Evolutionary conservation across 2,329 filamentous ascomycete genomes (phyloP).

Genomic region (Phialocephala subalpina): DNA sequence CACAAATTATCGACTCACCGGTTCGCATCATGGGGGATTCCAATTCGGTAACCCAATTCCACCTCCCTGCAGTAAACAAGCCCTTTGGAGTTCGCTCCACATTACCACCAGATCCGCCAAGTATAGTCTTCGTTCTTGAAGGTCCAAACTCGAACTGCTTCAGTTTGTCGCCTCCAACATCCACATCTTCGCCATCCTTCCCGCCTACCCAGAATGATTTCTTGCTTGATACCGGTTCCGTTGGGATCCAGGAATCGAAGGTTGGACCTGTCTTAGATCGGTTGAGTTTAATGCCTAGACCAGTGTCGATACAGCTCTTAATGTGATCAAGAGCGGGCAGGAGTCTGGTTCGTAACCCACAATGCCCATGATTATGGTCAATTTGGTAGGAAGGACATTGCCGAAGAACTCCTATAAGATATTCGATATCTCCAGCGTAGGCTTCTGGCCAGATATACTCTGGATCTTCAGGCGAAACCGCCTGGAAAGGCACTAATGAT

Average conservation of each 20-base stretch:
- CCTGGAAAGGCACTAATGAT: slow-evolving; percentile 64
- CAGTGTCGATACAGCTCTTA: slow-evolving; percentile 58
- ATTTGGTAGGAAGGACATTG: slow-evolving; percentile 78
- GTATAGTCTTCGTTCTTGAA: slow-evolving; percentile 57
- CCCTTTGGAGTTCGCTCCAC: slow-evolving; percentile 58
- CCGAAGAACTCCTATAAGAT: slow-evolving; percentile 65
- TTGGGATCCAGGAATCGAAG: slow-evolving; percentile 38
- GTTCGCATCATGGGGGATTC: slow-evolving; percentile 21
- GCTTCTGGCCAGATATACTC: slow-evolving; percentile 44
- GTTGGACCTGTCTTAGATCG: slow-evolving; percentile 35
- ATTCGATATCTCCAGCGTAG: slow-evolving; percentile 67
- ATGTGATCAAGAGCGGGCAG: slow-evolving; percentile 73
- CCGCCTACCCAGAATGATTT: slow-evolving; percentile 35
- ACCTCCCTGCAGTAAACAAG: slow-evolving; percentile 63
- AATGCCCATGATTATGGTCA: slow-evolving; percentile 76
- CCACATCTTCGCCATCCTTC: slow-evolving; percentile 29
- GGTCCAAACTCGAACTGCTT: slow-evolving; percentile 52
- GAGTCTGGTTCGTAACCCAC: slow-evolving; percentile 71
- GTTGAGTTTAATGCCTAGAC: slow-evolving; percentile 37
- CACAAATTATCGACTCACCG: not conserved
- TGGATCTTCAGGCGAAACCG: slow-evolving; percentile 50
- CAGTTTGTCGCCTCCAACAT: slow-evolving; percentile 23
- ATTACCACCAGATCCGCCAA: slow-evolving; percentile 57
- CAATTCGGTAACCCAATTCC: slow-evolving; percentile 60
- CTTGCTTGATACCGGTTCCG: slow-evolving; percentile 3